These are phyloP conservation scores for Coemansia sp. DNA, from an alignment of 192 early-diverging fungal species.

Conservation along the genomic window DNA sequence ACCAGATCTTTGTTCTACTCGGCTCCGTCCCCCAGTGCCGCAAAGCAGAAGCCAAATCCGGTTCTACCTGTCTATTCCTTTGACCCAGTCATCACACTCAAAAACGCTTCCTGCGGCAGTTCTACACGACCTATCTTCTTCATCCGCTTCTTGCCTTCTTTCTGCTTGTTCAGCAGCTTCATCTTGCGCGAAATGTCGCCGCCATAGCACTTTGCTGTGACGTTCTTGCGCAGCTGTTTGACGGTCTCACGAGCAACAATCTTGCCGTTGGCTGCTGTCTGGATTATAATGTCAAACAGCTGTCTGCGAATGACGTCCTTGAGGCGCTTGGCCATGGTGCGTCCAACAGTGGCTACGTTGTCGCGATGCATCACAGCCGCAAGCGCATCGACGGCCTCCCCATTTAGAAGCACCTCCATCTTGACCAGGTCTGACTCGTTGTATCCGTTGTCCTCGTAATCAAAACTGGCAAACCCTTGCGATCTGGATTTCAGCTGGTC, in stretches of 20 bases:
- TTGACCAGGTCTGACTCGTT: conserved; percentile 84
- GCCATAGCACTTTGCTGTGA: conserved; percentile 96
- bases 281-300: conserved; percentile 93
- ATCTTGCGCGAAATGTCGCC: conserved; percentile 96
- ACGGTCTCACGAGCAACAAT: conserved; percentile 87
- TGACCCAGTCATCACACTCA: conserved; percentile 39
- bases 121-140: conserved; percentile 87
- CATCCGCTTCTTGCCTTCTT: conserved; percentile 96
- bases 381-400: conserved; percentile 89
- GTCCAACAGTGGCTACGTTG: conserved; percentile 67
- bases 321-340: conserved; percentile 80
- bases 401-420: conserved; percentile 89
- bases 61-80: background rate
- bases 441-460: conserved; percentile 95
- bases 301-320: conserved; percentile 84
- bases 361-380: conserved; percentile 83
- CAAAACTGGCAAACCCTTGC: conserved; percentile 83
- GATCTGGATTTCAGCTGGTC: conserved; percentile 90
- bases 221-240: conserved; percentile 87
- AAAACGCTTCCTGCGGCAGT: conserved; percentile 90
- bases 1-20: too few species aligned
- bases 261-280: conserved; percentile 81
- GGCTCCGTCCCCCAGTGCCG: too few species aligned
- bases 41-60: background rate
- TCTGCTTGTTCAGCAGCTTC: conserved; percentile 95